Percentiles rank a stretch among this genome's conserved stretches.
Evolutionary conservation across 2,329 filamentous ascomycete genomes (phyloP).

Genomic region (Beauveria sp.): DNA sequence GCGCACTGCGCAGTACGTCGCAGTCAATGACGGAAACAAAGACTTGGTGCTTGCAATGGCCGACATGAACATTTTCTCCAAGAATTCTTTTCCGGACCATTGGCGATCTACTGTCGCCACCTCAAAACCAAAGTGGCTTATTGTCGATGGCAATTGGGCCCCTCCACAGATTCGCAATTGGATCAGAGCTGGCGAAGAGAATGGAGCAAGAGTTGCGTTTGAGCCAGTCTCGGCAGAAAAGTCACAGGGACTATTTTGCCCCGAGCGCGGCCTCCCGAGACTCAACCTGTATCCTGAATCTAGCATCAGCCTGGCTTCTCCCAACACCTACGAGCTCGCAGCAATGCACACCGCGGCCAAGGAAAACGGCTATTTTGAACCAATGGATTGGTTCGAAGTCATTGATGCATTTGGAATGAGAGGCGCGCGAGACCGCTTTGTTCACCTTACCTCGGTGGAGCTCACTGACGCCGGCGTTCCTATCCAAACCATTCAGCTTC

Average conservation of each 20-base stretch:
- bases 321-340: slow-evolving; percentile 74
- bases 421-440: slow-evolving; percentile 64
- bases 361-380: slow-evolving; percentile 59
- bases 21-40: slow-evolving; percentile 76
- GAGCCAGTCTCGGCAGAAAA: slow-evolving; percentile 87
- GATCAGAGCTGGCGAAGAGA: slow-evolving; percentile 51
- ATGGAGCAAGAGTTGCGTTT: slow-evolving; percentile 59
- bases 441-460: slow-evolving; percentile 54
- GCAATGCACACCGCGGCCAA: slow-evolving; percentile 70
- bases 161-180: slow-evolving; percentile 58
- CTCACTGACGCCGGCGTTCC: slow-evolving; percentile 77
- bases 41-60: slow-evolving; percentile 90
- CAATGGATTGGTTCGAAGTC: slow-evolving; percentile 66
- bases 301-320: slow-evolving; percentile 67
- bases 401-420: slow-evolving; percentile 74
- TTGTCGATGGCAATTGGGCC: slow-evolving; percentile 85
- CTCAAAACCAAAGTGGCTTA: slow-evolving; percentile 63
- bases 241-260: slow-evolving; percentile 58
- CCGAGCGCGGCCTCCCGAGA: slow-evolving; percentile 28
- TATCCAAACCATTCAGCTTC: slow-evolving; percentile 72
- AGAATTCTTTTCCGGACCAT: slow-evolving; percentile 41
- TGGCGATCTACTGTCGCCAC: slow-evolving; percentile 54
- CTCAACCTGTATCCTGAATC: slow-evolving; percentile 51
- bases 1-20: slow-evolving; percentile 84
- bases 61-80: slow-evolving; percentile 81